Base-by-base conservation (phyloP, 2,329 filamentous ascomycete genomes). In the Periconia sp. region DNA sequence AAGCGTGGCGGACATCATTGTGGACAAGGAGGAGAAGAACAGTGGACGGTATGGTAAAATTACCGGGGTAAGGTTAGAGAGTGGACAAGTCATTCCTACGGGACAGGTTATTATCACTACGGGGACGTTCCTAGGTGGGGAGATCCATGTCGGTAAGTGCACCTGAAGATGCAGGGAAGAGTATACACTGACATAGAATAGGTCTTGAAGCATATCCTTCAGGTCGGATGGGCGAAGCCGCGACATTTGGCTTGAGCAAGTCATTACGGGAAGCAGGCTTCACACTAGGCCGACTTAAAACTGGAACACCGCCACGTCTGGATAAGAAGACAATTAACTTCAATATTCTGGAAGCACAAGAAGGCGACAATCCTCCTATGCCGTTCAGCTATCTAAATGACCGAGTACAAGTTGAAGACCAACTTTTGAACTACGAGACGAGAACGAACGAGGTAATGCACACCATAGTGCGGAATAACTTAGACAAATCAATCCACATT, bases 401-500 rank as follows among this genome's bases (percentile, higher is more conserved):
- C 8, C 75, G 72, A 1, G 92, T 97, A 1, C 75, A 86, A 2
- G 90, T 96, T 0, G 75, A 89, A 63, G 79, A 89, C 9, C 94
- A 99, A 71, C 76, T 97, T 25, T 78, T 83, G n/a, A 96, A 92
- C 74, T 85, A 89, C 77, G 83, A 85, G 43, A 96, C 92, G 1
- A 84, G 92, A 63, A 99, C 94, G 17, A 97, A 96, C 63, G 78
- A 85, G 35, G 81, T 78, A 4, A 85, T 90, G 0, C 94, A 99
- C 70, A 83, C 88, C 12, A 82, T 99, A 36, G 87, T 96, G 46
- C 84, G 90, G 32, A 82, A 83, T 5, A 96, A 97, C 62, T 82
- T 99, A n/a, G 88, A 95, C 65, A 95, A 96, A 66, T 95, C 90
- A 1, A 88, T 99, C 24, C 94, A 99, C 65, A 97, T 99, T 50